These are phyloP conservation scores for Kuraishia molischiana DNA, from an alignment of 805 yeast genomes.

Conservation along the genomic window DNA sequence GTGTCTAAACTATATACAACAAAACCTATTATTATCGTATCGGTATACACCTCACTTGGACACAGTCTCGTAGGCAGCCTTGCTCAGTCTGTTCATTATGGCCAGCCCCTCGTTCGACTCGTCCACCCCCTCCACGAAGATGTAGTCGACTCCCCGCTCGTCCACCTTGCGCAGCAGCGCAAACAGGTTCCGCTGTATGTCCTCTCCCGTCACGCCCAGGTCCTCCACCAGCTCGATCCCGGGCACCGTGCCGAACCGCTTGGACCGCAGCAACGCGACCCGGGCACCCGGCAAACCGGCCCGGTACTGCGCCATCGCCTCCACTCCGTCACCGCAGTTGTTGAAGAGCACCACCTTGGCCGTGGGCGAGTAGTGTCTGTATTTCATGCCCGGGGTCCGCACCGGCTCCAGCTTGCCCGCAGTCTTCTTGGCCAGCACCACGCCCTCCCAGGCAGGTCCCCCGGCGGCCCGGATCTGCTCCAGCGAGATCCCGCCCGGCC, in stretches of 20 bases:
- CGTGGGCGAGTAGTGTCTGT: slow-evolving; percentile 87
- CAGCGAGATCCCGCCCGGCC: slow-evolving; percentile 90
- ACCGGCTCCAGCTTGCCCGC: slow-evolving; percentile 62
- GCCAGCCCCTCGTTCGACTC: slow-evolving; percentile 83
- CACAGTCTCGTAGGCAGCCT: slow-evolving; percentile 62
- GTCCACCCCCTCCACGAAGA: slow-evolving; percentile 76
- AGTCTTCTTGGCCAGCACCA: slow-evolving; percentile 53
- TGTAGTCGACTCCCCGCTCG: slow-evolving; percentile 52
- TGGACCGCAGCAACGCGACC: slow-evolving; percentile 44
- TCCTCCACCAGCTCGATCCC: slow-evolving; percentile 17
- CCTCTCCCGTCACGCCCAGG: slow-evolving; percentile 38
- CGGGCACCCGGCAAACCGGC: slow-evolving; percentile 14
- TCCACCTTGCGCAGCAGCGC: slow-evolving; percentile 69
- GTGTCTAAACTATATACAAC: neutral
- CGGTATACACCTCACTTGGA: too few species aligned
- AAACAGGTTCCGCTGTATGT: slow-evolving; percentile 71
- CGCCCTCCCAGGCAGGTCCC: slow-evolving; percentile 57
- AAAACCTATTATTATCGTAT: neutral
- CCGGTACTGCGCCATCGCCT: slow-evolving; percentile 19
- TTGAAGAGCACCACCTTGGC: slow-evolving; percentile 69
- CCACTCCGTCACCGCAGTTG: slow-evolving; percentile 34
- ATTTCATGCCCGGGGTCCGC: slow-evolving; percentile 96
- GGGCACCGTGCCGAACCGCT: slow-evolving; percentile 19
- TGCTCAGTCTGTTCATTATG: slow-evolving; percentile 81
- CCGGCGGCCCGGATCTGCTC: slow-evolving; percentile 64